phyloP scores from a whole-genome alignment of 257 asterid genomes.

The Capsicum rhomboideum region DNA sequence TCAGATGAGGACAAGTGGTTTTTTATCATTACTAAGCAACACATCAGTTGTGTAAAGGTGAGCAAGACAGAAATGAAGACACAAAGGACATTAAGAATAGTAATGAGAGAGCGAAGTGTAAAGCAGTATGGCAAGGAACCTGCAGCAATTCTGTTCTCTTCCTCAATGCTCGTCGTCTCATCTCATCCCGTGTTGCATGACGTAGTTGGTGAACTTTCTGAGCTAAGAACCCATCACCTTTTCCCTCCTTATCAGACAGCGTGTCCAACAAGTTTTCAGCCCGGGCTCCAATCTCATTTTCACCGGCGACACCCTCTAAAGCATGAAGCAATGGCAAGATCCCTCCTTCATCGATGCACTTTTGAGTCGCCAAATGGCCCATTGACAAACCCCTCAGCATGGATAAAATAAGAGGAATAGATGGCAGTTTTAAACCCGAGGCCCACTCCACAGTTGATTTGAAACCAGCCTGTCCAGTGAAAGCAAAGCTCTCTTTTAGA shows the following conservation, averaged over 20 bases:
- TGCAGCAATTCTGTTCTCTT: constrained; percentile 83
- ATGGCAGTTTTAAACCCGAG: constrained; percentile 64
- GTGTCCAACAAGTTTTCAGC: constrained; percentile 98
- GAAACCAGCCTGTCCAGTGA: constrained; percentile 68
- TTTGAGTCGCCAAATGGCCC: constrained; percentile 94
- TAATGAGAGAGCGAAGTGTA: neutral
- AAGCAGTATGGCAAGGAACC: constrained; percentile 28
- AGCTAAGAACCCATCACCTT: constrained; percentile 72
- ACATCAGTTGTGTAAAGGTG: neutral
- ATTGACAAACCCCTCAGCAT: constrained; percentile 91
- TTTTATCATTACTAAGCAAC: neutral
- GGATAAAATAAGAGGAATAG: constrained; percentile 87
- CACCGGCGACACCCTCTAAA: constrained; percentile 92
- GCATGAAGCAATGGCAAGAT: constrained; percentile 85
- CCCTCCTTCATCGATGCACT: constrained; percentile 76
- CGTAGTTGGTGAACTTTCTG: constrained; percentile 77
- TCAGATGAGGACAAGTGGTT: neutral
- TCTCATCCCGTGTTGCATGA: constrained; percentile 88
- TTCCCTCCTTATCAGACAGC: constrained; percentile 81
- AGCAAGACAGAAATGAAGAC: neutral
- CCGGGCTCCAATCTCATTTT: constrained; percentile 95
- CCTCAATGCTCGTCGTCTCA: constrained; percentile 87
- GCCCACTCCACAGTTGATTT: constrained; percentile 71
- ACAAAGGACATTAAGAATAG: neutral
- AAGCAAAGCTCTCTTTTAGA: constrained; percentile 70